A percentile compares a stretch with the other conserved stretches of the same genome.
These are phyloP conservation scores for Haplosporangium sp. DNA, from an alignment of 371 early-diverging fungal species.

Conservation along the genomic window DNA sequence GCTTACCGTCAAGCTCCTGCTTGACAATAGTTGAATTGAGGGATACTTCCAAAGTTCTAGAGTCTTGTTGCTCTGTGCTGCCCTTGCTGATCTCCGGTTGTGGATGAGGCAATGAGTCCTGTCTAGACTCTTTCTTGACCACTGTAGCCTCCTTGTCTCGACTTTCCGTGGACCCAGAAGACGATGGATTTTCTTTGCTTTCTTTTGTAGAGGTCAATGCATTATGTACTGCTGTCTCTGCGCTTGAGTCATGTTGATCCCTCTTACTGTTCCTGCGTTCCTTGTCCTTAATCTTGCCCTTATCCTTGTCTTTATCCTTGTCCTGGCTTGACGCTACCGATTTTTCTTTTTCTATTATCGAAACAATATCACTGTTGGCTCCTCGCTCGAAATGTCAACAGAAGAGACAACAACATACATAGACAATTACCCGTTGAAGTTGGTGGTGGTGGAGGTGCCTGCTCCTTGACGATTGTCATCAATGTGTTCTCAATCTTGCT, in stretches of 20 bases:
- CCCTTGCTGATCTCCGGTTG: constrained; percentile 11
- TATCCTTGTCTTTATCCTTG: constrained; percentile 19
- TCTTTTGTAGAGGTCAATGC: neutral
- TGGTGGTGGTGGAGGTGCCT: constrained; percentile 37
- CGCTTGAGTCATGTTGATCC: too few relatives aligned
- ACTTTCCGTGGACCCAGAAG: neutral
- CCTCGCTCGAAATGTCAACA: neutral
- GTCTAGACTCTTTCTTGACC: constrained; percentile 10
- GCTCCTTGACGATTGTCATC: constrained; percentile 49
- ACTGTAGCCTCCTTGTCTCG: too few relatives aligned
- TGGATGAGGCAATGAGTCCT: constrained; percentile 25
- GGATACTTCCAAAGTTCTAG: too few relatives aligned
- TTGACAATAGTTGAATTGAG: constrained; percentile 2
- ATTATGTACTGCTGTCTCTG: too few relatives aligned
- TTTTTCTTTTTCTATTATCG: constrained; percentile 8
- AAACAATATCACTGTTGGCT: too few relatives aligned
- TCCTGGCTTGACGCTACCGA: too few relatives aligned
- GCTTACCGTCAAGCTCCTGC: neutral
- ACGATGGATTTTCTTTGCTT: neutral
- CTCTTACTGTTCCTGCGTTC: constrained; percentile 19
- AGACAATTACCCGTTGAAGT: too few relatives aligned
- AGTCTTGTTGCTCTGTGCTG: neutral
- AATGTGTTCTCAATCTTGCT: constrained; percentile 46
- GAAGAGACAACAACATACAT: constrained; percentile 1
- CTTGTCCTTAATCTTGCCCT: constrained; percentile 10